Evolutionary conservation across 345 rosid species (phyloP), one percentile per base, ranked within the genome.

Genomic region (Camelina hispida): DNA sequence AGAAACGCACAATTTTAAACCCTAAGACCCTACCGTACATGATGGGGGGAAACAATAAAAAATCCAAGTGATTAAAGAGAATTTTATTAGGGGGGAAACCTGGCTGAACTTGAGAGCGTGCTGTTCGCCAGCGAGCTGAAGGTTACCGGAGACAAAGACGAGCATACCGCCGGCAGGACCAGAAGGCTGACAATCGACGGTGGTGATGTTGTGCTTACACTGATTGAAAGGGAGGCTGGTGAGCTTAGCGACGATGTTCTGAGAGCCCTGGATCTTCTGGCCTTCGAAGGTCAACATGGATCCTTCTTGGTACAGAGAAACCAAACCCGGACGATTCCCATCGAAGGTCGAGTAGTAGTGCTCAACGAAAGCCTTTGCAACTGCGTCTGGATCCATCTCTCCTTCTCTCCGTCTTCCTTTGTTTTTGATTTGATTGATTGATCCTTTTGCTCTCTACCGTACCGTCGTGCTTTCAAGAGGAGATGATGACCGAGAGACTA

Each of bases 101-200:
- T 95, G 94, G 83, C 98, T 95, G 78, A 95, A 95, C 85, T 90
- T 90, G 82, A 95, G 98, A 15, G 97, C 86, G 78, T 92, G 96
- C 60, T 89, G 91, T 67, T 95, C 98, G 32, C 98, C 97, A 70
- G 91, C 76, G 77, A 95, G 96, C 84, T 92, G 93, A 61, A 95
- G 96, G 48, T 83, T 91, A 14, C 98, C 97, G 73, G 88, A 82
- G 81, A 94, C 97, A 72, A 94, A 94, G 57, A 95, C 97, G 64
- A 92, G 96, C 93, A 90, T 86, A 68, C 97, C 95, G 15, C 89
- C 90, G 48, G 84, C 86, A 58, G 91, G 93, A 59, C 97, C 96
- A n/a, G 99, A 92, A n/a, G 97, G 99, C 84, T 95, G 97, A 76
- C 97, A 92, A 79, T 92, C 96, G 22, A 95, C 96, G 64, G 97